Evolutionary conservation across 2,329 filamentous ascomycete genomes (phyloP).

Genomic region (Fusarium virguliforme): DNA sequence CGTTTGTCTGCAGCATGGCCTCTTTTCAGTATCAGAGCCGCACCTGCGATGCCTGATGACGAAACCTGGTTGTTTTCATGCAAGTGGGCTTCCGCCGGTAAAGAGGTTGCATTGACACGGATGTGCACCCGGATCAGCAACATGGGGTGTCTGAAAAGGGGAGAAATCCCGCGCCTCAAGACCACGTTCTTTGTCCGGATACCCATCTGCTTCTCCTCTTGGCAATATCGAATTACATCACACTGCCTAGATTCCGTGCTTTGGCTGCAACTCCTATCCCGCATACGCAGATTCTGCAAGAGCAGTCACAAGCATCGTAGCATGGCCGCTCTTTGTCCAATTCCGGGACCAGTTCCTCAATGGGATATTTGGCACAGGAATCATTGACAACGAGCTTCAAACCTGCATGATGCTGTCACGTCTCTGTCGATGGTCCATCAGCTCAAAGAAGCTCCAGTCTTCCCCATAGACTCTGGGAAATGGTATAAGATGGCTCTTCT

Average conservation of each 20-base stretch:
- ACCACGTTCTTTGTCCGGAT: not conserved
- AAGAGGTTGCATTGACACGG: not conserved
- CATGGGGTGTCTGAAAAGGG: not conserved
- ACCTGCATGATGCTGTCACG: not conserved
- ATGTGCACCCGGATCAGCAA: not conserved
- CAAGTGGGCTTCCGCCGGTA: not conserved
- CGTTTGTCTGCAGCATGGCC: not conserved
- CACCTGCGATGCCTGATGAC: not conserved
- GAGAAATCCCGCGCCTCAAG: too few relatives aligned
- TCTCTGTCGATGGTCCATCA: not conserved
- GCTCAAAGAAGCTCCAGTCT: conserved; percentile 3
- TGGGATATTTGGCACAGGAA: not conserved
- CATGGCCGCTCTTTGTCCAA: not conserved
- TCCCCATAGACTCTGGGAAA: not conserved
- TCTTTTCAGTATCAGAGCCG: not conserved
- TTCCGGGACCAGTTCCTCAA: not conserved
- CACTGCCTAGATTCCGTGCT: not conserved
- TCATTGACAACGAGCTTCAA: not conserved
- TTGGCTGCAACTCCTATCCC: not conserved
- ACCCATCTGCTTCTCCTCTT: not conserved
- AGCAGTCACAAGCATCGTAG: not conserved
- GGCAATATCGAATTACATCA: not conserved
- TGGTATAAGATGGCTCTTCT: conserved; percentile 7
- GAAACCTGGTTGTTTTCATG: not conserved
- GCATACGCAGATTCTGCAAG: not conserved